Conservation (phyloP, 805 yeast species). For the Saccharomycopsis amapae region DNA sequence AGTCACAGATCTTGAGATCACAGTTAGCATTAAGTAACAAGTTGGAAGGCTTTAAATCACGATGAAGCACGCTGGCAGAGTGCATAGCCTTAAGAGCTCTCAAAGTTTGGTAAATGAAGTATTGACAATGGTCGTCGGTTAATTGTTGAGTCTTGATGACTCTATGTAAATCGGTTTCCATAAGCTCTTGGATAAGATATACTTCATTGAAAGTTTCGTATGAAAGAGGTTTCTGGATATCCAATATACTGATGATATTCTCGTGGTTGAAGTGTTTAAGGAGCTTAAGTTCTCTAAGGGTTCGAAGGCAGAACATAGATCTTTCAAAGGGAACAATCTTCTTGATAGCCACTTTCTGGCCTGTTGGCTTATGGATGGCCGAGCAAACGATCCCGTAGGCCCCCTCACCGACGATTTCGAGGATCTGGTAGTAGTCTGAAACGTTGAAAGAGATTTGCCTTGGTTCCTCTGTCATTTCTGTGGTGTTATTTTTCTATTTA, state of each 20-base stretch:
- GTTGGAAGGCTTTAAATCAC: conserved; percentile 75
- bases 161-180: conserved; percentile 68
- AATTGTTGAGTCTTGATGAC: conserved; percentile 51
- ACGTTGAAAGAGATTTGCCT: conserved; percentile 55
- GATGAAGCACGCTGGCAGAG: conserved; percentile 64
- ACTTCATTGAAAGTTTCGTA: conserved; percentile 62
- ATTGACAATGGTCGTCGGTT: conserved; percentile 62
- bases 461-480: conserved; percentile 23
- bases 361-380: conserved; percentile 56
- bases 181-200: conserved; percentile 66
- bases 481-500: not conserved
- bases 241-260: conserved; percentile 60
- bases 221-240: conserved; percentile 55
- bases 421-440: conserved; percentile 52
- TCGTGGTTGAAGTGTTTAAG: conserved; percentile 64
- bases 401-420: conserved; percentile 66
- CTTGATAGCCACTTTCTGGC: conserved; percentile 66
- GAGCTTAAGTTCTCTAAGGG: conserved; percentile 63
- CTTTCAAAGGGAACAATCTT: conserved; percentile 66
- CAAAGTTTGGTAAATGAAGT: conserved; percentile 61
- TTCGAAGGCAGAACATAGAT: conserved; percentile 58
- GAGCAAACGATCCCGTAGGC: conserved; percentile 76
- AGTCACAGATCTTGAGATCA: conserved; percentile 72
- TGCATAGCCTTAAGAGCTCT: conserved; percentile 68
- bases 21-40: conserved; percentile 60